Percentiles rank a stretch among this genome's conserved stretches.
phyloP scores from a whole-genome alignment of 768 basidiomycete genomes.

The Boletus speciosus region DNA sequence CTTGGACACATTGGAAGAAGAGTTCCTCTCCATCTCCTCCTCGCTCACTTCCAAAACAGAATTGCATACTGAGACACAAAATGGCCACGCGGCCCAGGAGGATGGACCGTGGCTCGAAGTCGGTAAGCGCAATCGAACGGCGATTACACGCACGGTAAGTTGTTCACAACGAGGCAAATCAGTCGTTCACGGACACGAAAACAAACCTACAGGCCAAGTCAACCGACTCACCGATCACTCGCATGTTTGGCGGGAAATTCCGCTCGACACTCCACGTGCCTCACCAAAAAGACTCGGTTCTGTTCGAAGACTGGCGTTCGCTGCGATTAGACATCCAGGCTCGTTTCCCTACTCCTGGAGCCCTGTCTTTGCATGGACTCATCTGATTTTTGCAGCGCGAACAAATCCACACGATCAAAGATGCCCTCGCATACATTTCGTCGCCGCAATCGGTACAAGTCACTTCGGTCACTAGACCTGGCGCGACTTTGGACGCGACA shows the following conservation, averaged over 20 bases:
- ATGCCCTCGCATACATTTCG: constrained; percentile 76
- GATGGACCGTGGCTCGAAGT: constrained; percentile 91
- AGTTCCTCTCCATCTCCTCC: constrained; percentile 66
- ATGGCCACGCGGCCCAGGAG: constrained; percentile 31
- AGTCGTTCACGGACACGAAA: not conserved
- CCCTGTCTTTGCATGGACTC: not conserved
- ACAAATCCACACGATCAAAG: constrained; percentile 71
- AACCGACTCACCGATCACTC: constrained; percentile 81
- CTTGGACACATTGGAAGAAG: constrained; percentile 91
- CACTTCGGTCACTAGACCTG: constrained; percentile 54
- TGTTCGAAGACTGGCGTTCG: constrained; percentile 90
- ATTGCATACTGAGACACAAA: constrained; percentile 6
- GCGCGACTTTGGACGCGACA: constrained; percentile 64
- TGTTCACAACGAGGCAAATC: not conserved
- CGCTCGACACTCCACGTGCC: constrained; percentile 80
- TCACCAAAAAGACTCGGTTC: constrained; percentile 79
- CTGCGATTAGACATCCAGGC: constrained; percentile 89
- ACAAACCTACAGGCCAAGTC: constrained; percentile 56
- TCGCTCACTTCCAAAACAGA: constrained; percentile 44
- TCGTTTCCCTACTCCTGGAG: not conserved
- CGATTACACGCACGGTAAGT: constrained; percentile 77
- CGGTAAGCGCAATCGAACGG: constrained; percentile 78
- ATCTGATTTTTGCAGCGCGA: constrained; percentile 47
- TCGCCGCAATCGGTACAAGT: constrained; percentile 76
- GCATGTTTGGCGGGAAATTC: constrained; percentile 92